phyloP scores from a whole-genome alignment of 768 basidiomycete species.

The Gelatoporia subvermispora region DNA sequence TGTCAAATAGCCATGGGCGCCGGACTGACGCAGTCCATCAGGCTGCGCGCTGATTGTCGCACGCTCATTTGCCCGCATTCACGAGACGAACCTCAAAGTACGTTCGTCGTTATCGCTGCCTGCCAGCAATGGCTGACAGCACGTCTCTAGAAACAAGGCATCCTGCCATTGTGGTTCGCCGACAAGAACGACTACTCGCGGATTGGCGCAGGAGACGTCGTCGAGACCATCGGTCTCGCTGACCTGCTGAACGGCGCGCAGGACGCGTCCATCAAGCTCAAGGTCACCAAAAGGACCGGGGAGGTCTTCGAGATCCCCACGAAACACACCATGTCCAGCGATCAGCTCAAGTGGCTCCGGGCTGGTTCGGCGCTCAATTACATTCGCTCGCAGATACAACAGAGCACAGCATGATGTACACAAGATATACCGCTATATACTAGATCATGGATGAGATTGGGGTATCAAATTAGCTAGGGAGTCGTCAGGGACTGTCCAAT shows the following conservation, averaged over 20 bases:
- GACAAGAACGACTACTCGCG: conserved; percentile 81
- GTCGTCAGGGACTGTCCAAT: conserved; percentile 15
- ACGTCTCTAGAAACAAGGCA: conserved; percentile 81
- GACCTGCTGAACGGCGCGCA: conserved; percentile 49
- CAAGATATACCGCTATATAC: not conserved
- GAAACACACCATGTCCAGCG: conserved; percentile 84
- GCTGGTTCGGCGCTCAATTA: conserved; percentile 88
- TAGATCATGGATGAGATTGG: not conserved
- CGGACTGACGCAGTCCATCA: conserved; percentile 20
- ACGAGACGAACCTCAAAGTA: conserved; percentile 96
- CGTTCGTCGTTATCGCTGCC: conserved; percentile 7
- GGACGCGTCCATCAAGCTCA: conserved; percentile 41
- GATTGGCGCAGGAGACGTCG: conserved; percentile 75
- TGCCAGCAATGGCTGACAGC: conserved; percentile 6
- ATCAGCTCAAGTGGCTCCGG: conserved; percentile 87
- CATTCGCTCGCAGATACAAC: conserved; percentile 58
- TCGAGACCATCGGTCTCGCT: conserved; percentile 82
- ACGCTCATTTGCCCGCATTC: conserved; percentile 94
- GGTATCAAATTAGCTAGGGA: not conserved
- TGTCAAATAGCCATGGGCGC: not conserved
- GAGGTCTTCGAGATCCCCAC: conserved; percentile 63
- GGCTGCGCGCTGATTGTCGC: conserved; percentile 87
- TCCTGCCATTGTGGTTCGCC: conserved; percentile 92
- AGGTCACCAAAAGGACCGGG: conserved; percentile 64
- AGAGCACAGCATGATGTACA: no score